Evolutionary conservation across 306 rosid genomes (phyloP), one percentile per base, ranked within the genome.

Genomic region (Fragaria iinumae): DNA sequence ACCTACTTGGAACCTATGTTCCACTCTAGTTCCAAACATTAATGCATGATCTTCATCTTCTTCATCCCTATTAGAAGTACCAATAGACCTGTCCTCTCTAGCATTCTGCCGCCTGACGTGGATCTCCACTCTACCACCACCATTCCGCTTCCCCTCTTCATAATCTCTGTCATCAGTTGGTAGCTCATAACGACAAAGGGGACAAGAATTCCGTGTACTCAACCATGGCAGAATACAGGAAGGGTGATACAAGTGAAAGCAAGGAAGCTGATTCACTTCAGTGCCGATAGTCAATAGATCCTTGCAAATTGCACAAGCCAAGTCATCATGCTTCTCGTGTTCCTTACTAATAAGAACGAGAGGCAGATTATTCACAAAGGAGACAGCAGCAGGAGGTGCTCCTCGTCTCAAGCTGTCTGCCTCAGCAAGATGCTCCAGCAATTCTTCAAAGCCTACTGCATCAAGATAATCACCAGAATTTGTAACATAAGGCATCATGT

Each of bases 111-210:
- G 87, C 81, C 72, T 86, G 60, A 78, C 68, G 69, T 60, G 84
- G 84, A 75, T 84, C 72, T 72, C 86, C 64, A 74, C 78, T 71
- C 85, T 70, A 83, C 75, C 71, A 65, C 47, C 73, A 18, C 21
- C 57, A 69, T 79, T 87, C 76, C 38, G 85, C 79, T 91, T 95
- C 76, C 92, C 87, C 71, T 91, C 91, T 78, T 92, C 99, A 39
- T 96, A 96, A 47, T 91, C 96, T 72, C 73, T 91, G 80, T 96
- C 99, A 75, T 96, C 97, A 0, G 98, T 96, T 73, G 99, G 99
- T 67, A 92, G 96, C 86, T 96, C 98, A 13, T 81, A 89, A 14
- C 99, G 95, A 79, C 97, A 93, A 76, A 92, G 94, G 76, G 99
- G 99, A 50, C 99, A 96, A 1, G 98, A 92, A 69, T 93, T 96